A percentile compares a stretch with the other conserved stretches of the same genome.
Conservation (phyloP, 768 basidiomycete species). For the Mycena polygramma region DNA sequence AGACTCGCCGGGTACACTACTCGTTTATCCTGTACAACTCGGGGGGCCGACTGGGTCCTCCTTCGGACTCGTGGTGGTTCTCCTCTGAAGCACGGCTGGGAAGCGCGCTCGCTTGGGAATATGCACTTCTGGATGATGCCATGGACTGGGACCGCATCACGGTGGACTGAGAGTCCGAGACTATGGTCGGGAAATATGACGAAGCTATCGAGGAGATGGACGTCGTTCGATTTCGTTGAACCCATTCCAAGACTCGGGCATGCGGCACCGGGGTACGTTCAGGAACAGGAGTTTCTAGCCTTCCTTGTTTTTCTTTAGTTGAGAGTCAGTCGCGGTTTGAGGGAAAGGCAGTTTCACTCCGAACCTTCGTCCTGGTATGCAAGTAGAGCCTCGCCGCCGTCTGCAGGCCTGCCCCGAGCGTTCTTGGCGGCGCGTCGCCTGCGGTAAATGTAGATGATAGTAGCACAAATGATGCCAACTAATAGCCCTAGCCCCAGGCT, state of each 20-base stretch:
- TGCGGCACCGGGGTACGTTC: conserved; percentile 9
- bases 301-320: conserved; percentile 17
- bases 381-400: conserved; percentile 22
- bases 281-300: background rate
- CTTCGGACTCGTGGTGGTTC: background rate
- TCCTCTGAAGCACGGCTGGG: conserved; percentile 1
- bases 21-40: conserved; percentile 29
- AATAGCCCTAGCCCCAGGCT: conserved; percentile 26
- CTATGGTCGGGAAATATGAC: conserved; percentile 3
- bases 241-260: conserved; percentile 23
- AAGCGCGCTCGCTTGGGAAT: conserved; percentile 30
- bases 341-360: background rate
- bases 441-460: conserved; percentile 12
- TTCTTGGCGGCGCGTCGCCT: conserved; percentile 9
- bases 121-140: conserved; percentile 29
- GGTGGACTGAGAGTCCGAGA: conserved; percentile 6
- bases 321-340: background rate
- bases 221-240: conserved; percentile 12
- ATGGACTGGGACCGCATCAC: conserved; percentile 15
- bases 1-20: background rate
- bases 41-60: conserved; percentile 24
- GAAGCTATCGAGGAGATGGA: conserved; percentile 15
- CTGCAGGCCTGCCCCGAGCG: background rate
- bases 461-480: conserved; percentile 14
- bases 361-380: conserved; percentile 21